Evolutionary conservation across 805 yeast species (phyloP), one percentile per base, ranked within the genome.

Genomic region (Pichia californica): DNA sequence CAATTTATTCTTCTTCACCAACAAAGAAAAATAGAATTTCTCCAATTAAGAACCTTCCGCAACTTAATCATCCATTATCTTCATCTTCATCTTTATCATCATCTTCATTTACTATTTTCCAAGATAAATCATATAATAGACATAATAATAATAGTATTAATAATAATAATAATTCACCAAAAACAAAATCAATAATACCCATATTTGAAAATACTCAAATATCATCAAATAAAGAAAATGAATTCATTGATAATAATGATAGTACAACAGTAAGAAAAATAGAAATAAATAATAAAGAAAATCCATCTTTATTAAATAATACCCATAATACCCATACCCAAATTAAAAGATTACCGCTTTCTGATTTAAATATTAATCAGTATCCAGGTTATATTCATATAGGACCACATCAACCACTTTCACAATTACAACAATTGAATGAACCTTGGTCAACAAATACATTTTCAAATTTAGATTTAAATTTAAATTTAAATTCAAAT

Each of bases 391-490:
- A 36, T 36, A n/a, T 41, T 8, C 21, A 21, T 7, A 3, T 11
- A 3, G 36, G 38, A 7, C n/a, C 23, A 3, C 10, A 20, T 10
- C 19, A 35, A 4, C 43, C 47, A 7, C 28, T 47, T 10, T n/a
- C 20, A 9, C 28, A 29, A 11, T 35, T 31, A 15, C 31, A 26
- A 9, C 46, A 38, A 28, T 30, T 47, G 5, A 41, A 31, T 9
- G 43, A 42, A 7, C 48, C 51, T 10, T 48, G 51, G 51, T 32
- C 28, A 15, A 38, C 38, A 7, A 41, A 47, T 29, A 10, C 31
- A 13, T 44, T 47, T 13, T 38, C 23, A n/a, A n/a, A n/a, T n/a
- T n/a, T n/a, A n/a, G n/a, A n/a, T n/a, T n/a, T n/a, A n/a, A n/a
- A n/a, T n/a, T n/a, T n/a, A n/a, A n/a, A n/a, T n/a, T n/a, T n/a